Conservation (phyloP, 495 filamentous ascomycete species). For the Hyaloscypha finlandica region DNA sequence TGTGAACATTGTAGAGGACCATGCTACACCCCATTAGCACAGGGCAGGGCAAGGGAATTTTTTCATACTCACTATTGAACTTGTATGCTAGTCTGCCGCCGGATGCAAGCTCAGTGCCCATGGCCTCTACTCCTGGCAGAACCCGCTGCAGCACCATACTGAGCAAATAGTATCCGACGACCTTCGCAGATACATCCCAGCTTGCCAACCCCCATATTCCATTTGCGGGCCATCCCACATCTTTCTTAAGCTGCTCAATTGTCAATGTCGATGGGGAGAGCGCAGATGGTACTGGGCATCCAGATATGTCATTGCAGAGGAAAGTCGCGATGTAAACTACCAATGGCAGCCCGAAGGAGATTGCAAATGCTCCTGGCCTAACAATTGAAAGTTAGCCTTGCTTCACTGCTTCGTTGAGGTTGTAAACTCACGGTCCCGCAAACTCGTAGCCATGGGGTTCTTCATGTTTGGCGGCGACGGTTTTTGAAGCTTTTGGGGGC, state of each 20-base stretch:
- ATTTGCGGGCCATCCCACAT: constrained; percentile 75
- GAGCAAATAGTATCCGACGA: constrained; percentile 77
- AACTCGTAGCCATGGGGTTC: constrained; percentile 69
- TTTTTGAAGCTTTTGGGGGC: constrained; percentile 26
- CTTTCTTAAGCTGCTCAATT: constrained; percentile 69
- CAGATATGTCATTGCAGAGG: constrained; percentile 87
- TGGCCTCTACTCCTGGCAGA: constrained; percentile 71
- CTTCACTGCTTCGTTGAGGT: constrained; percentile 7
- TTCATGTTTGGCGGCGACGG: constrained; percentile 8
- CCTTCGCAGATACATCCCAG: constrained; percentile 63
- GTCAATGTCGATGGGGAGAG: constrained; percentile 72
- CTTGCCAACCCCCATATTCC: constrained; percentile 63
- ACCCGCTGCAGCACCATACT: constrained; percentile 73
- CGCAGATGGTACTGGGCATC: constrained; percentile 87
- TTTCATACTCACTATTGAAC: constrained; percentile 60
- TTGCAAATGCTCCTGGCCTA: constrained; percentile 73
- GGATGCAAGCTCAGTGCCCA: constrained; percentile 68
- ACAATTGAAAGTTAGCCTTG: constrained; percentile 27
- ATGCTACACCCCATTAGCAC: constrained; percentile 54
- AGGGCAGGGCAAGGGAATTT: constrained; percentile 44
- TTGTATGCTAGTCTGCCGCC: constrained; percentile 84
- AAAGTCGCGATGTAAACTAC: constrained; percentile 76
- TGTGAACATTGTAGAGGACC: constrained; percentile 70
- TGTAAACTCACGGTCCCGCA: constrained; percentile 74
- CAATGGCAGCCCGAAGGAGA: constrained; percentile 75